These are phyloP conservation scores for Pichia kudriavzevii DNA, from an alignment of 1,139 yeast species.

Conservation along the genomic window DNA sequence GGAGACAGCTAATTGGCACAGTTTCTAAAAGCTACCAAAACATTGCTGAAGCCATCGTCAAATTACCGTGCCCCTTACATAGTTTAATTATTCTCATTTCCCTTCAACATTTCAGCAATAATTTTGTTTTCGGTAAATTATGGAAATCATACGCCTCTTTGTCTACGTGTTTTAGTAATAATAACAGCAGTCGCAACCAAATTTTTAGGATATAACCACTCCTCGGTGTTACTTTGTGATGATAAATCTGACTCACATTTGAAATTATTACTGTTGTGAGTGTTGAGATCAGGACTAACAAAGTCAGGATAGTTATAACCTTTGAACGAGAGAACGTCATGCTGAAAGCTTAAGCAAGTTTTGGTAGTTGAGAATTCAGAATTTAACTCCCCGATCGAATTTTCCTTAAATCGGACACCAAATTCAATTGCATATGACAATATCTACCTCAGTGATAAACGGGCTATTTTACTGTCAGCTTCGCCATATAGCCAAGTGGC, in stretches of 20 bases:
- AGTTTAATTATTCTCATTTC: too few relatives aligned
- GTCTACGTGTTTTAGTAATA: neutral
- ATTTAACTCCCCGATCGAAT: slow-evolving; percentile 35
- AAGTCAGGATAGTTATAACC: slow-evolving; percentile 10
- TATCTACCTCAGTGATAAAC: slow-evolving; percentile 54
- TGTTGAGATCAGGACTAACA: slow-evolving; percentile 1
- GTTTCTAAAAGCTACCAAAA: slow-evolving; percentile 59
- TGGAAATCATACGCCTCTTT: slow-evolving; percentile 6
- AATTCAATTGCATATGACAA: slow-evolving; percentile 41
- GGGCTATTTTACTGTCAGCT: slow-evolving; percentile 34
- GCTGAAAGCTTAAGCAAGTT: slow-evolving; percentile 39
- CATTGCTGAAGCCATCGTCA: slow-evolving; percentile 21
- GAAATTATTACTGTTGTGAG: neutral
- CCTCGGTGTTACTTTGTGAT: too few relatives aligned
- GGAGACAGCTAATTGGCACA: slow-evolving; percentile 46
- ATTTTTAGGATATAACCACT: too few relatives aligned
- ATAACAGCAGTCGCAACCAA: too few relatives aligned
- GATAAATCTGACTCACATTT: neutral
- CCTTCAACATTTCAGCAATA: neutral
- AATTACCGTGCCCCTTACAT: slow-evolving; percentile 35
- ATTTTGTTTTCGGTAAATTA: slow-evolving; percentile 2
- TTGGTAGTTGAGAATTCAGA: slow-evolving; percentile 31
- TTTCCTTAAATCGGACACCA: slow-evolving; percentile 41
- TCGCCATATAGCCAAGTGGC: slow-evolving; percentile 50
- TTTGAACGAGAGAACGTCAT: slow-evolving; percentile 36